These are phyloP conservation scores for Dioszegia hungarica DNA, from an alignment of 768 basidiomycete species.

Conservation along the genomic window DNA sequence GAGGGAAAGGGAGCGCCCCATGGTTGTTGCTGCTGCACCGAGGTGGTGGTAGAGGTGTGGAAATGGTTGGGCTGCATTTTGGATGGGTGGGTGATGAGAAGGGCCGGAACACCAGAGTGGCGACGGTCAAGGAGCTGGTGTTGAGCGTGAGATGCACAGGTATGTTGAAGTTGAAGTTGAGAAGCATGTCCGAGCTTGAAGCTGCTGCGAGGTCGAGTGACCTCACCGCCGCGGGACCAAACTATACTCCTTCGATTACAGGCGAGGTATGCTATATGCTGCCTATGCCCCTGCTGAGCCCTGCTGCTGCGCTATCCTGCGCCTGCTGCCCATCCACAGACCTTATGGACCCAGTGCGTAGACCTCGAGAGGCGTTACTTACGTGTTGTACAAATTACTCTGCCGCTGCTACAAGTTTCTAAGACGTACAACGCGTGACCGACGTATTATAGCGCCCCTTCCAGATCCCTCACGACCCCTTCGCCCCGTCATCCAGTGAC, in stretches of 20 bases:
- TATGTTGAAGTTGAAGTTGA: background rate
- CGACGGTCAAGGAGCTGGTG: too few relatives aligned
- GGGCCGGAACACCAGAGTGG: background rate
- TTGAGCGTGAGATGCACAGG: too few relatives aligned
- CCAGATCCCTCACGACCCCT: background rate
- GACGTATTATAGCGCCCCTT: background rate
- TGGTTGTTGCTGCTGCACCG: slow-evolving; percentile 10
- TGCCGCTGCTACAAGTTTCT: background rate
- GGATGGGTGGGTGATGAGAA: background rate
- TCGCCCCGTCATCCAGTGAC: too few relatives aligned
- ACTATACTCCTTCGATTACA: too few relatives aligned
- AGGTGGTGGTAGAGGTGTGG: background rate
- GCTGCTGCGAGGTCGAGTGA: background rate
- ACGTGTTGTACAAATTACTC: too few relatives aligned
- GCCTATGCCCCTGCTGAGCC: background rate
- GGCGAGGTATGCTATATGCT: background rate
- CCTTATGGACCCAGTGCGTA: too few relatives aligned
- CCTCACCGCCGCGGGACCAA: background rate
- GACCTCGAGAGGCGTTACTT: too few relatives aligned
- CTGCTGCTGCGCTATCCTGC: too few relatives aligned
- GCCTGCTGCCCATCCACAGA: too few relatives aligned
- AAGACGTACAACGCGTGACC: background rate
- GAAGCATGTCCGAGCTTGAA: background rate
- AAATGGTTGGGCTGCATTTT: slow-evolving; percentile 5
- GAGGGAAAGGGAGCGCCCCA: slow-evolving; percentile 51